Evolutionary conservation across 176 grass and related monocot species (phyloP).

Genomic region (Pharus latifolius): DNA sequence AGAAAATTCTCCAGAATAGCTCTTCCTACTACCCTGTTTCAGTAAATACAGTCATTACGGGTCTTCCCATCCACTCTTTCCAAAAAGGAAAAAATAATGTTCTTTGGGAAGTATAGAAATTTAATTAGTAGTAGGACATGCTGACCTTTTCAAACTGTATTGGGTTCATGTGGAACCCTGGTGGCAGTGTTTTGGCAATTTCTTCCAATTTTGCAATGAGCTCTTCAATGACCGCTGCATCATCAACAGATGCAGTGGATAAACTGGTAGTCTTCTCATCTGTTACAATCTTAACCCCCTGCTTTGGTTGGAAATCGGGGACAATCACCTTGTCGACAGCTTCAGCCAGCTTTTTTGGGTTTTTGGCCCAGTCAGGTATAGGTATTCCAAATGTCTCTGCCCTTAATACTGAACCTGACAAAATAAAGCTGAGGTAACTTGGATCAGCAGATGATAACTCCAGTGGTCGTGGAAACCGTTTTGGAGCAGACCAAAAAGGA

Average conservation of each 20-base stretch:
- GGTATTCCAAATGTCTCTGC: slow-evolving; percentile 74
- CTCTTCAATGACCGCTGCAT: slow-evolving; percentile 64
- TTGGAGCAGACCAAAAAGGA: slow-evolving; percentile 93
- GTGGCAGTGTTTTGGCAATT: slow-evolving; percentile 43
- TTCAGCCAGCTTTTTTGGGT: slow-evolving; percentile 57
- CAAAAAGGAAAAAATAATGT: too few species aligned
- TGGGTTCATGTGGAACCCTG: slow-evolving; percentile 75
- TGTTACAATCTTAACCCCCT: slow-evolving; percentile 75
- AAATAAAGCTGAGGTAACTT: slow-evolving; percentile 51
- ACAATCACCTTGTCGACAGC: slow-evolving; percentile 58
- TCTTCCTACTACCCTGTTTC: too few species aligned
- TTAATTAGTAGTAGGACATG: neutral
- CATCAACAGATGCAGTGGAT: slow-evolving; percentile 67
- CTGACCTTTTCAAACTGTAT: slow-evolving; percentile 93
- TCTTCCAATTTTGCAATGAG: slow-evolving; percentile 66
- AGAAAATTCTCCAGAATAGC: neutral
- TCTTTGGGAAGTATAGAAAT: neutral
- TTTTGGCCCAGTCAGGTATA: slow-evolving; percentile 62
- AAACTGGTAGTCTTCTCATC: slow-evolving; percentile 75
- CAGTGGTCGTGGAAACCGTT: slow-evolving; percentile 74
- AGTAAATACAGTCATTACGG: too few species aligned
- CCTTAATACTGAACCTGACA: slow-evolving; percentile 73
- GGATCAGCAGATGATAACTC: slow-evolving; percentile 55
- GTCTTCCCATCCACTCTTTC: too few species aligned
- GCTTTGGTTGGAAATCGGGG: slow-evolving; percentile 67